Conservation (phyloP, 1,139 yeast genomes). For the Arxiozyma slooffiae region DNA sequence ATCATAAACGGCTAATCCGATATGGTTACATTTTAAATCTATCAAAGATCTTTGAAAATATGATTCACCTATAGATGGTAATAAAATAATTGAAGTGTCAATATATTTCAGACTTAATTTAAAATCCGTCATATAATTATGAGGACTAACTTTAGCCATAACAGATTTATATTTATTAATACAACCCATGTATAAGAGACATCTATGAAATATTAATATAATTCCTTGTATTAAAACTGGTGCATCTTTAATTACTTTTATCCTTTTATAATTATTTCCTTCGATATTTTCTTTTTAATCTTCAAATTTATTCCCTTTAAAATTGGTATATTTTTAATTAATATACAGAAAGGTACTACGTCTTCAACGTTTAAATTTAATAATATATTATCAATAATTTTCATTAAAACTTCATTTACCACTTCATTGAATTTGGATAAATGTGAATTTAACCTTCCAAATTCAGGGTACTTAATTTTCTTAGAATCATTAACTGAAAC, state of each 20-base stretch:
- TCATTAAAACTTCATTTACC: slow-evolving; percentile 40
- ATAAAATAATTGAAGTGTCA: slow-evolving; percentile 41
- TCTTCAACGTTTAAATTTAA: slow-evolving; percentile 10
- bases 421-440: slow-evolving; percentile 42
- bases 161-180: slow-evolving; percentile 46
- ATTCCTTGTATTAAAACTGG: slow-evolving; percentile 31
- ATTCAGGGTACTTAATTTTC: slow-evolving; percentile 37
- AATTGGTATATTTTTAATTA: slow-evolving; percentile 14
- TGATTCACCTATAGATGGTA: slow-evolving; percentile 62
- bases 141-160: slow-evolving; percentile 35
- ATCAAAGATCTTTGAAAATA: slow-evolving; percentile 53
- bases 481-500: slow-evolving; percentile 16
- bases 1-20: slow-evolving; percentile 39
- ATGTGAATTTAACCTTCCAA: slow-evolving; percentile 45
- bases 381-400: slow-evolving; percentile 27
- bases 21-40: slow-evolving; percentile 35
- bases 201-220: slow-evolving; percentile 43
- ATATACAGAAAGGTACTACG: slow-evolving; percentile 13
- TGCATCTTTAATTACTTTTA: slow-evolving; percentile 3
- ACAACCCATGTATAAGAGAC: slow-evolving; percentile 50
- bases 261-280: slow-evolving; percentile 12
- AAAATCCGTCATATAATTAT: slow-evolving; percentile 35
- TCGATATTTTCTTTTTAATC: neutral
- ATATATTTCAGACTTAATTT: slow-evolving; percentile 42
- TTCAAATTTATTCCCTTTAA: slow-evolving; percentile 11